phyloP scores from a whole-genome alignment of 2,329 filamentous ascomycete species.

The Fusarium algeriense region DNA sequence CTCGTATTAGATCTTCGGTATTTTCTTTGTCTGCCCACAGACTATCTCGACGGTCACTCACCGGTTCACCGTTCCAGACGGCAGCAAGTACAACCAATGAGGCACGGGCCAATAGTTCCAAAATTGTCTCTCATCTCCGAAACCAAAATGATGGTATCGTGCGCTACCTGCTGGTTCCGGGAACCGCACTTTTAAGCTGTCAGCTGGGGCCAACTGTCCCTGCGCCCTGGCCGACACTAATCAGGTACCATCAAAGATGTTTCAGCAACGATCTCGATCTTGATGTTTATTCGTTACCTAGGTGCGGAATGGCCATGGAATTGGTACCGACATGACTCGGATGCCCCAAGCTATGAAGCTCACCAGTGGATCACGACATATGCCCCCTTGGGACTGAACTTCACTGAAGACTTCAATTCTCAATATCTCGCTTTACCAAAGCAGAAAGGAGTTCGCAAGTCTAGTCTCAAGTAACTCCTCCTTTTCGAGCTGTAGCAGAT shows the following conservation, averaged over 20 bases:
- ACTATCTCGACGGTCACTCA: background rate
- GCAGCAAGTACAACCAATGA: constrained; percentile 1
- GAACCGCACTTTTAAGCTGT: constrained; percentile 6
- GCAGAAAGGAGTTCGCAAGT: background rate
- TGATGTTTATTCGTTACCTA: constrained; percentile 2
- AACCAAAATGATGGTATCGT: constrained; percentile 6
- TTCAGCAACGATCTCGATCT: constrained; percentile 27
- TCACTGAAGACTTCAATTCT: background rate
- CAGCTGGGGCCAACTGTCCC: constrained; percentile 16
- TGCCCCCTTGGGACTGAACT: background rate
- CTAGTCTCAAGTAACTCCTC: background rate
- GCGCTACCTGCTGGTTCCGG: constrained; percentile 14
- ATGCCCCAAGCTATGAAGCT: background rate
- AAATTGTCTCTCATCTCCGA: constrained; percentile 17
- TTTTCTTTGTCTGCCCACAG: background rate
- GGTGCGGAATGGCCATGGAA: constrained; percentile 22
- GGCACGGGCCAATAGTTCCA: constrained; percentile 37
- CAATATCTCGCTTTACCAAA: constrained; percentile 2
- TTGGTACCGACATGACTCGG: constrained; percentile 17
- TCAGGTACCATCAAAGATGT: constrained; percentile 2
- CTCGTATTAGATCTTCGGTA: background rate
- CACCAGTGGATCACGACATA: constrained; percentile 11
- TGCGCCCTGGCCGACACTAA: constrained; percentile 8
- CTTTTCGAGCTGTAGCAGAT: background rate
- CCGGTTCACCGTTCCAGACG: constrained; percentile 1